phyloP scores from a whole-genome alignment of 352 stramenopile species.

The Globisporangium takayamanum region DNA sequence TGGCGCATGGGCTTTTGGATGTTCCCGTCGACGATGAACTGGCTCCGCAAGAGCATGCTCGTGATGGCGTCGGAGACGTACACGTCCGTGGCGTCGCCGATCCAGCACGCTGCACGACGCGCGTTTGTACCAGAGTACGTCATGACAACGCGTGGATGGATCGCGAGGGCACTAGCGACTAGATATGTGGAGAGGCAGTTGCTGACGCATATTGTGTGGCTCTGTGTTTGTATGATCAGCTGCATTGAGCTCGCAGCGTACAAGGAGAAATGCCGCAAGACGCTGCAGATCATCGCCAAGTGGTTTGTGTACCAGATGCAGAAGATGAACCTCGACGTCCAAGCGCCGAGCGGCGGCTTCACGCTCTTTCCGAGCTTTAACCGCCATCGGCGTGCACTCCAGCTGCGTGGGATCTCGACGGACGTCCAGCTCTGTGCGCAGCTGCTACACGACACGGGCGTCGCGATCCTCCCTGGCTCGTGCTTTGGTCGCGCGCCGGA shows the following conservation, averaged over 20 bases:
- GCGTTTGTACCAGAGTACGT: constrained; percentile 74
- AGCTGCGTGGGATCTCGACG: constrained; percentile 53
- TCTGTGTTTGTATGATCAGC: constrained; percentile 19
- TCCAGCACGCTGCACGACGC: constrained; percentile 77
- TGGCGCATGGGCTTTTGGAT: constrained; percentile 88
- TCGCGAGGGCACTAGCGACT: no score
- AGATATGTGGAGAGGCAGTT: constrained; percentile 1
- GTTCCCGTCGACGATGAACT: constrained; percentile 69
- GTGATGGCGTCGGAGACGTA: constrained; percentile 88
- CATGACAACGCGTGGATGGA: not conserved
- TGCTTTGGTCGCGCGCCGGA: constrained; percentile 70
- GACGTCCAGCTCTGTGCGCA: constrained; percentile 71
- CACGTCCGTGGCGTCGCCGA: constrained; percentile 79
- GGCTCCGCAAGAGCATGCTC: constrained; percentile 83
- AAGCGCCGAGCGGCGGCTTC: constrained; percentile 70
- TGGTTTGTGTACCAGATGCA: constrained; percentile 82
- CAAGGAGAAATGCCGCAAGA: constrained; percentile 80
- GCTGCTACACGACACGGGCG: constrained; percentile 76
- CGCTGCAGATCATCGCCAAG: constrained; percentile 70
- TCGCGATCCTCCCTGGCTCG: constrained; percentile 80
- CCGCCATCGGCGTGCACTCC: constrained; percentile 56
- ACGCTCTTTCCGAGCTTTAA: constrained; percentile 83
- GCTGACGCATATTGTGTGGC: not conserved
- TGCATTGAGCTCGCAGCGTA: constrained; percentile 73
- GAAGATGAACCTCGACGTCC: constrained; percentile 80